Percentiles rank a stretch among this genome's conserved stretches.
Evolutionary conservation across 768 basidiomycete species (phyloP).

Genomic region (Mycena leptocephala): DNA sequence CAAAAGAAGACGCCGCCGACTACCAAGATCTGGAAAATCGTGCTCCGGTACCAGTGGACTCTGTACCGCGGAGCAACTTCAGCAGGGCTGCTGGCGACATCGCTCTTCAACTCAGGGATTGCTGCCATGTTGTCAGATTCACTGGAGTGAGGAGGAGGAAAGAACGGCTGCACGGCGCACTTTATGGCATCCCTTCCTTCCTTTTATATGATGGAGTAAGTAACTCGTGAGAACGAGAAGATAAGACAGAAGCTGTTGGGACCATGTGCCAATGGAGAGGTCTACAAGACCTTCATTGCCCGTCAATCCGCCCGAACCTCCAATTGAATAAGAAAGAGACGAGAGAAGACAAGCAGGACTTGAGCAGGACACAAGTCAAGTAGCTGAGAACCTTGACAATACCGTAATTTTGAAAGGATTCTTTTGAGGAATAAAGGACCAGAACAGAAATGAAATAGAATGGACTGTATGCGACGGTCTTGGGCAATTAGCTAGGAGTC

Average conservation of each 20-base stretch:
- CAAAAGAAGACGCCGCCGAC: constrained; percentile 52
- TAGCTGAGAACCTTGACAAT: too few species aligned
- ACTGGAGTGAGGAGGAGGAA: background rate
- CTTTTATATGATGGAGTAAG: background rate
- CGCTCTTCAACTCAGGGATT: constrained; percentile 32
- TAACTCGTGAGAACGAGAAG: background rate
- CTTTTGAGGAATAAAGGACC: too few species aligned
- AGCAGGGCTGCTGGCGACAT: background rate
- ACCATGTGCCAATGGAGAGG: background rate
- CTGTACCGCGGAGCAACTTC: constrained; percentile 26
- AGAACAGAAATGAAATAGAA: too few species aligned
- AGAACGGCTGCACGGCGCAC: background rate
- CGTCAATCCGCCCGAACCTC: too few species aligned
- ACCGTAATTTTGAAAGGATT: too few species aligned
- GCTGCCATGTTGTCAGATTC: background rate
- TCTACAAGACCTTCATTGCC: background rate
- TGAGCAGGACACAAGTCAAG: background rate
- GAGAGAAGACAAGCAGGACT: too few species aligned
- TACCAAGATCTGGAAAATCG: constrained; percentile 49
- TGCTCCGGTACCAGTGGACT: constrained; percentile 51
- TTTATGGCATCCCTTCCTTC: background rate
- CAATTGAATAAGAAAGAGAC: too few species aligned
- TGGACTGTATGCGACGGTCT: too few species aligned
- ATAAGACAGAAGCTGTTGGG: background rate
- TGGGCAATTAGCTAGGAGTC: too few species aligned